Conservation (phyloP, 768 basidiomycete genomes). For the Neoboletus brunneissimus region DNA sequence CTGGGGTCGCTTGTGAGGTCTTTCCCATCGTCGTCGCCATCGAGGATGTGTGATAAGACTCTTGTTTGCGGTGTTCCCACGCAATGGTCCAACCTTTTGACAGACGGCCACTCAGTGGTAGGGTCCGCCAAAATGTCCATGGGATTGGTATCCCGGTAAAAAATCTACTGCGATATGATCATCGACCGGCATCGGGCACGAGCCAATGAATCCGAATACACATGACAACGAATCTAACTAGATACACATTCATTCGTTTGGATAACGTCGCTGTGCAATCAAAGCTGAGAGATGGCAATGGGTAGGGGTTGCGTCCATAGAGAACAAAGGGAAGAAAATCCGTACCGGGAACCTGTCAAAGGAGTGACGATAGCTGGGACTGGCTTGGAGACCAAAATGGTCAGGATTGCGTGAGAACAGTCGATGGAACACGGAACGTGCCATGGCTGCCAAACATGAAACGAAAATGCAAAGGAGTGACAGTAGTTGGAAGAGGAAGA, state of each 20-base stretch:
- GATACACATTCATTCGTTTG: too few species aligned
- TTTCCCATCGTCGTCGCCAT: constrained; percentile 14
- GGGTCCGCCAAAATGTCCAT: too few species aligned
- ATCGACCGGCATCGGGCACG: too few species aligned
- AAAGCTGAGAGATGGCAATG: too few species aligned
- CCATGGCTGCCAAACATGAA: neutral
- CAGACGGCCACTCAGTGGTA: too few species aligned
- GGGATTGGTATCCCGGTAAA: too few species aligned
- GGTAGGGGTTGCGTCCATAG: too few species aligned
- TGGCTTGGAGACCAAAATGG: neutral
- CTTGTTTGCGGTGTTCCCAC: neutral
- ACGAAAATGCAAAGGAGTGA: constrained; percentile 3
- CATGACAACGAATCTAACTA: too few species aligned
- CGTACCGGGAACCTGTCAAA: constrained; percentile 6
- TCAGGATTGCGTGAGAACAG: neutral
- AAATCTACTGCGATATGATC: too few species aligned
- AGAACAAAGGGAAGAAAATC: neutral
- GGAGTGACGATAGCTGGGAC: constrained; percentile 16
- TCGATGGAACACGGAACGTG: neutral
- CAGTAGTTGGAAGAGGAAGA: neutral
- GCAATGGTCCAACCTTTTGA: neutral
- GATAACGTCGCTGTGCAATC: too few species aligned
- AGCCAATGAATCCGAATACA: too few species aligned
- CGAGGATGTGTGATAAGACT: neutral
- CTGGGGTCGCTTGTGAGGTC: constrained; percentile 36